Evolutionary conservation across 306 rosid genomes (phyloP).

Genomic region (Prunus mira): DNA sequence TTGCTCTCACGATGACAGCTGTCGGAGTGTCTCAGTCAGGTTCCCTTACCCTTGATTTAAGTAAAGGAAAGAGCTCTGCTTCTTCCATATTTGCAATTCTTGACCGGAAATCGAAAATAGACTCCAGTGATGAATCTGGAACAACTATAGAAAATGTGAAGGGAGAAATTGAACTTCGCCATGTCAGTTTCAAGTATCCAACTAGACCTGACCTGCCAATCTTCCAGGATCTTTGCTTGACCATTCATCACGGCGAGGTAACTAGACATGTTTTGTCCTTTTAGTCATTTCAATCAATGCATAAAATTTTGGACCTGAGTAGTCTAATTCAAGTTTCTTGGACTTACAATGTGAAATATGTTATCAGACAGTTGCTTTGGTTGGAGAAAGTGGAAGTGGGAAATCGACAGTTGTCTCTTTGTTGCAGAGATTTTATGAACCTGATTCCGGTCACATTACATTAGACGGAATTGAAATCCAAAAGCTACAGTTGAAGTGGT

Average conservation of each 20-base stretch:
- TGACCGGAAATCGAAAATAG: slow-evolving; percentile 36
- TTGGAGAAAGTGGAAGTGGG: slow-evolving; percentile 80
- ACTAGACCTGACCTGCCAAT: slow-evolving; percentile 38
- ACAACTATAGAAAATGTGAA: slow-evolving; percentile 28
- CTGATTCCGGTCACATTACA: slow-evolving; percentile 57
- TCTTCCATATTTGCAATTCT: slow-evolving; percentile 40
- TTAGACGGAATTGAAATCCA: slow-evolving; percentile 53
- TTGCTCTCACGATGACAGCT: slow-evolving; percentile 43
- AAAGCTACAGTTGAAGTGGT: slow-evolving; percentile 51
- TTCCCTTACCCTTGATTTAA: slow-evolving; percentile 36
- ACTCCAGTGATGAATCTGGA: slow-evolving; percentile 38
- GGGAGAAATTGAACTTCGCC: slow-evolving; percentile 39
- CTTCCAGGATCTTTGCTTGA: slow-evolving; percentile 38
- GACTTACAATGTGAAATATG: neutral
- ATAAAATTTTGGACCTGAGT: neutral
- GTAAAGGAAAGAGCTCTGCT: slow-evolving; percentile 37
- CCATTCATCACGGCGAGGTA: slow-evolving; percentile 51
- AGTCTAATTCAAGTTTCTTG: neutral
- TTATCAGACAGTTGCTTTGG: slow-evolving; percentile 58
- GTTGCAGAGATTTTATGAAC: slow-evolving; percentile 65
- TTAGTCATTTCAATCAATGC: neutral
- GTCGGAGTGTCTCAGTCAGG: slow-evolving; percentile 36
- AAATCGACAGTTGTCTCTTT: slow-evolving; percentile 60
- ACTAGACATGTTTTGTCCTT: too few species aligned
- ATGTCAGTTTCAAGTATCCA: slow-evolving; percentile 46